Conservation (phyloP, 371 early-diverging fungal species). For the Basidiobolus meristosporus region DNA sequence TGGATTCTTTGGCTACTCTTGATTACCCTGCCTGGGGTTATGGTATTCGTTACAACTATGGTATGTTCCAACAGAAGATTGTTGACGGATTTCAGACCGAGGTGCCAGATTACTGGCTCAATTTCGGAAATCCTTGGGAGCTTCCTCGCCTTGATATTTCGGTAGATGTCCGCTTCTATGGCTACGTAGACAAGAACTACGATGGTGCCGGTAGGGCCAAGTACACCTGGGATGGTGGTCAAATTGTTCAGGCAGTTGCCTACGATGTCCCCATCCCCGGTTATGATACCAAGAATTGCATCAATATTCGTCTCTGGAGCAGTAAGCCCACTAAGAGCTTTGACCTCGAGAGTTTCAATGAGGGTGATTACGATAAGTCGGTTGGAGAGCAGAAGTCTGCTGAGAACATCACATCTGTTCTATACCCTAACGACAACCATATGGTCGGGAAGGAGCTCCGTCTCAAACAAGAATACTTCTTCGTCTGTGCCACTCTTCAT, state of each 20-base stretch:
- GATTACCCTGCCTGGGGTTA: slow-evolving; percentile 84
- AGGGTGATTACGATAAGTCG: slow-evolving; percentile 77
- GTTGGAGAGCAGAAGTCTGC: slow-evolving; percentile 73
- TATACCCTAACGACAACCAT: slow-evolving; percentile 89
- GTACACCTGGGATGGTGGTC: slow-evolving; percentile 67
- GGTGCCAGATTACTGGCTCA: slow-evolving; percentile 78
- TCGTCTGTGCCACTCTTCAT: slow-evolving; percentile 70
- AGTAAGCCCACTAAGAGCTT: slow-evolving; percentile 58
- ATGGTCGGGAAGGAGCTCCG: slow-evolving; percentile 80
- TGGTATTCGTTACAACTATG: slow-evolving; percentile 77
- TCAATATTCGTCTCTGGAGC: slow-evolving; percentile 87
- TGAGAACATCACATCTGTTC: slow-evolving; percentile 78
- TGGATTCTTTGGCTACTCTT: slow-evolving; percentile 74
- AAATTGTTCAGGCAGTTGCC: slow-evolving; percentile 71
- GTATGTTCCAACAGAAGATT: slow-evolving; percentile 87
- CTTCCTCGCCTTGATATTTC: slow-evolving; percentile 69
- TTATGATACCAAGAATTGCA: slow-evolving; percentile 63
- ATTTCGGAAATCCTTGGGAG: slow-evolving; percentile 84
- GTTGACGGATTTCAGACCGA: slow-evolving; percentile 81
- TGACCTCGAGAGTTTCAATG: slow-evolving; percentile 70
- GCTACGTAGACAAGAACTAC: slow-evolving; percentile 40
- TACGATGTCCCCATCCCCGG: slow-evolving; percentile 86
- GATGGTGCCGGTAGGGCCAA: slow-evolving; percentile 27
- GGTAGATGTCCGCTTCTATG: slow-evolving; percentile 72
- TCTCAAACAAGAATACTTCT: slow-evolving; percentile 88